Base-by-base conservation (phyloP, 257 asterid species). In the Primulina tabacum region DNA sequence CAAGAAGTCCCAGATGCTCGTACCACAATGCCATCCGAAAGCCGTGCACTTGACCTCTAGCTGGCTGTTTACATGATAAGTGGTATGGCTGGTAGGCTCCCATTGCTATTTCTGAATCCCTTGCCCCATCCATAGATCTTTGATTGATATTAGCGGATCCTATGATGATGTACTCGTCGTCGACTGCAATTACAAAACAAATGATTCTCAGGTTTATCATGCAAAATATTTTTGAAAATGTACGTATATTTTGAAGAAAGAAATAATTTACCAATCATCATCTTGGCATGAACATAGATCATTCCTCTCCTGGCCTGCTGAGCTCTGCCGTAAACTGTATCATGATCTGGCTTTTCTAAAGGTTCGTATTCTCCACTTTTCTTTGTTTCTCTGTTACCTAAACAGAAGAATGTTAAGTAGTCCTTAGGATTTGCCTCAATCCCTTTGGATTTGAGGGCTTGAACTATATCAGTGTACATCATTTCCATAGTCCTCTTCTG, bases 111-210 rank as follows among this genome's bases (percentile, higher is more conserved):
- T 89, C 96, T 4, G 94, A 80, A 62, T 89, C 96, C 61, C 92
- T 76, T 0, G 86, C 87, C 0, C 96, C 96, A 10, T 82, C 94
- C 94, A 89, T 80, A 5, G 96, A 89, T 33, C 96, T 81, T 60
- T 89, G 89, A 84, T 89, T 89, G 74, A 89, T 87, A 60, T 89
- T 89, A 0, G 96, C 96, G 0, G 94, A 89, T 50, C 96, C 94
- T 1, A 85, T 30, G 63, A 89, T 89, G 61, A 89, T 89, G 73
- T 89, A 89, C 50, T 89, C 96, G 53, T 88, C 96, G 17, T 88
- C 96, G 21, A 88, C 96, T 88, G 92, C 82, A 67, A 55, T 24
- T 47, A 8, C 32, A 9, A 17, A 9, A 6, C 4, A 2, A 64
- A 5, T 24, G 16, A 4, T 4, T 18, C 43, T 63, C 30, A n/a